A percentile compares a stretch with the other conserved stretches of the same genome.
Evolutionary conservation across 805 yeast genomes (phyloP).

Genomic region (Cephaloascus fragrans): DNA sequence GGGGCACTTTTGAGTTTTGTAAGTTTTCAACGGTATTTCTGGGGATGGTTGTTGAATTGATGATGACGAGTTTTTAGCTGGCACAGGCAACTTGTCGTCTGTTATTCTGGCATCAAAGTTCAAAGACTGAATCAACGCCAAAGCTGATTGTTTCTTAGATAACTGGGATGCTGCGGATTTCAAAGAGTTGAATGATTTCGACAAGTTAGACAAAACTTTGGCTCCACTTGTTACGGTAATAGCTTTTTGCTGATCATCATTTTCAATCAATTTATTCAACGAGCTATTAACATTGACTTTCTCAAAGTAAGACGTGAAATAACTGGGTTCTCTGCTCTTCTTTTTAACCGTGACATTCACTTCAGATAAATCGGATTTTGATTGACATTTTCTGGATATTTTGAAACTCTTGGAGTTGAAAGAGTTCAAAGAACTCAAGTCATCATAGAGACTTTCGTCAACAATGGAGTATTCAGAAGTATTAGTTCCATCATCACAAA

Average conservation of each 20-base stretch:
- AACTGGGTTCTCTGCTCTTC: too few relatives aligned
- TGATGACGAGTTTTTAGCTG: neutral
- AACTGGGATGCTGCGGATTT: conserved; percentile 2
- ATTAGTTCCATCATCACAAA: neutral
- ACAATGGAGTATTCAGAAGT: neutral
- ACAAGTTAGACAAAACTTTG: conserved; percentile 8
- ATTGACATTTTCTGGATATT: neutral
- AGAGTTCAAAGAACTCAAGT: neutral
- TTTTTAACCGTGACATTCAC: neutral
- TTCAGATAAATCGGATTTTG: neutral
- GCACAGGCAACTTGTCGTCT: conserved; percentile 8
- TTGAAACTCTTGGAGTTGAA: neutral
- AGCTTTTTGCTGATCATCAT: conserved; percentile 1
- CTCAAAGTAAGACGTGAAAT: too few relatives aligned
- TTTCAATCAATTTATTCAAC: neutral
- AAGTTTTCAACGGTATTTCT: neutral
- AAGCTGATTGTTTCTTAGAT: neutral
- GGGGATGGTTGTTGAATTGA: too few relatives aligned
- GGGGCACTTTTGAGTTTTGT: neutral
- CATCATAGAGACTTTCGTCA: neutral
- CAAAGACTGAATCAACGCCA: conserved; percentile 2
- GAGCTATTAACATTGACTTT: too few relatives aligned
- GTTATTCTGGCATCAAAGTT: conserved; percentile 6
- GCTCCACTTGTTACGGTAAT: too few relatives aligned
- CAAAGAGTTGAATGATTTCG: conserved; percentile 7